phyloP scores from a whole-genome alignment of 2,329 filamentous ascomycete species.

The Epichloe sylvatica region DNA sequence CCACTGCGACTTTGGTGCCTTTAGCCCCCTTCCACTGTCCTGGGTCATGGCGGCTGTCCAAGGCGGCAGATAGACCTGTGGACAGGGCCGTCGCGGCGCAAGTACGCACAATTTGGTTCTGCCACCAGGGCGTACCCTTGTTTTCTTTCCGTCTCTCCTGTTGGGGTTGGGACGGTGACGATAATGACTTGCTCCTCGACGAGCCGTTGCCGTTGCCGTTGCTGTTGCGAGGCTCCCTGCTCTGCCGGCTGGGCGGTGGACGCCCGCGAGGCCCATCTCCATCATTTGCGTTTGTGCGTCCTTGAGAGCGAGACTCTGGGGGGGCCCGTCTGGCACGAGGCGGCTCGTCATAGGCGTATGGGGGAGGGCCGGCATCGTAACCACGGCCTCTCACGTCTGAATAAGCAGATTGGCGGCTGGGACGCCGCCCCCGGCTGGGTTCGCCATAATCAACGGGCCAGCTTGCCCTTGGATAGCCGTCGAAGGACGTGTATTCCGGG shows the following conservation, averaged over 20 bases:
- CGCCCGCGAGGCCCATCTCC: not conserved
- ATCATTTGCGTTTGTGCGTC: not conserved
- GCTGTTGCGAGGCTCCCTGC: not conserved
- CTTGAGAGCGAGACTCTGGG: not conserved
- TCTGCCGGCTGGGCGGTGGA: not conserved
- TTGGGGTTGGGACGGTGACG: not conserved
- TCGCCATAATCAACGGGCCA: not conserved
- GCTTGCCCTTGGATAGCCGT: not conserved
- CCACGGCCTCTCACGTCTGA: not conserved
- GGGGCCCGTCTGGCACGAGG: not conserved
- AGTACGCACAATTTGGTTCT: constrained; percentile 23
- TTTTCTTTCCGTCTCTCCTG: not conserved
- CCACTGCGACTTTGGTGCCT: constrained; percentile 33
- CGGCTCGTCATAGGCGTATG: not conserved
- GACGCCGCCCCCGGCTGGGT: not conserved
- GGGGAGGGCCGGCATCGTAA: not conserved
- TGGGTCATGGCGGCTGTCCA: constrained; percentile 30
- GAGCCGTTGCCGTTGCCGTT: not conserved
- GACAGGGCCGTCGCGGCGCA: constrained; percentile 32
- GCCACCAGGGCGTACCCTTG: constrained; percentile 18
- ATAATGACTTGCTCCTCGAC: not conserved
- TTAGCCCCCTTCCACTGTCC: constrained; percentile 35
- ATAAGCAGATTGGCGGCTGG: not conserved
- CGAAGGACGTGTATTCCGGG: not conserved
- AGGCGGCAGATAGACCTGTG: constrained; percentile 33